Percentiles rank a stretch among this genome's conserved stretches.
Conservation (phyloP, 176 grass and related monocot genomes). For the Triticum timopheevii region DNA sequence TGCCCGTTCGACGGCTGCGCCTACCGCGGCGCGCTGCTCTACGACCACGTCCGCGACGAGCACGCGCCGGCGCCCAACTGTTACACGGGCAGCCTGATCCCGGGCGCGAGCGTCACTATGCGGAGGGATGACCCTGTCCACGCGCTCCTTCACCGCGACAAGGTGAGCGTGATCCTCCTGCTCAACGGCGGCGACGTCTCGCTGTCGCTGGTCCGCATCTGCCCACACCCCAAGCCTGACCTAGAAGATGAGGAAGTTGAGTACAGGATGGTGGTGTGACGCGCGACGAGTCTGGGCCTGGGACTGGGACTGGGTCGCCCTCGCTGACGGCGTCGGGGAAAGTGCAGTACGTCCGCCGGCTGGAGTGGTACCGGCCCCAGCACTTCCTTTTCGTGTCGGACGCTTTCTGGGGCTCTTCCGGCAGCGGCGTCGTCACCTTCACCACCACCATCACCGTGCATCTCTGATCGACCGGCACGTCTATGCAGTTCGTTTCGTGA, state of each 20-base stretch:
- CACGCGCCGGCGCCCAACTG: not conserved
- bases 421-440: not conserved
- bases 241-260: no score
- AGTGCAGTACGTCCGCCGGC: not conserved
- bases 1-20: not conserved
- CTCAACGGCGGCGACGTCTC: not conserved
- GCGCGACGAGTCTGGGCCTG: not conserved
- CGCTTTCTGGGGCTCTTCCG: constrained; percentile 1
- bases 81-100: not conserved
- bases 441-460: not conserved
- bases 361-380: not conserved
- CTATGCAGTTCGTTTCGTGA: constrained; percentile 37
- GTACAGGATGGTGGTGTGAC: not conserved
- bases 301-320: not conserved
- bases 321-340: not conserved
- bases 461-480: not conserved
- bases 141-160: not conserved
- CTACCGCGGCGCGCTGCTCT: not conserved
- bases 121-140: not conserved
- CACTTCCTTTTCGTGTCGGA: constrained; percentile 15
- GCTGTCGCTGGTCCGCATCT: not conserved
- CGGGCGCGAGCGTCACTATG: not conserved
- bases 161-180: not conserved
- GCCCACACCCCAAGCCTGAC: not conserved
- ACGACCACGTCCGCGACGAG: not conserved